phyloP scores from a whole-genome alignment of 768 basidiomycete genomes.

The Hortiboletus campestris region DNA sequence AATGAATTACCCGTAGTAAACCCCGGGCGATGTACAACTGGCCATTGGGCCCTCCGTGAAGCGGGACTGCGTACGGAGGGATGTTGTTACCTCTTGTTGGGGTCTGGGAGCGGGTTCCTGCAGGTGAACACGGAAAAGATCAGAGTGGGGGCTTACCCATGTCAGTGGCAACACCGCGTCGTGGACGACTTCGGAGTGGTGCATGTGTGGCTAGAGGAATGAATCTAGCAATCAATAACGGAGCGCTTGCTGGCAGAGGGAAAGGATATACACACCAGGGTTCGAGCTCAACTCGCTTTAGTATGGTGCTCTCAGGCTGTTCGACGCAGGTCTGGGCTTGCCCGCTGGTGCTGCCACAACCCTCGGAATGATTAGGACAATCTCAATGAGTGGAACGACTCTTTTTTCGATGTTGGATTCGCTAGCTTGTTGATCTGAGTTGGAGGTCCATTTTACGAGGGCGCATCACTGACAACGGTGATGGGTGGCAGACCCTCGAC shows the following conservation, averaged over 20 bases:
- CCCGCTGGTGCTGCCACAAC: background rate
- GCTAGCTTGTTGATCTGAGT: background rate
- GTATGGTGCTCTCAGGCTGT: background rate
- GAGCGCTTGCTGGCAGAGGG: background rate
- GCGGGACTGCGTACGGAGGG: conserved; percentile 20
- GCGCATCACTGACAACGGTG: too few species aligned
- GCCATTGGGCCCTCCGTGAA: background rate
- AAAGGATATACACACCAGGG: background rate
- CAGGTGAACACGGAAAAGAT: background rate
- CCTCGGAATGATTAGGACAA: conserved; percentile 3
- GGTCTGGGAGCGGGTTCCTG: background rate
- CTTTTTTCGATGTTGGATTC: background rate
- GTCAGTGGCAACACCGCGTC: conserved; percentile 6
- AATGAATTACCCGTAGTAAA: conserved; percentile 10
- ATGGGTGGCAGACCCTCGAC: background rate
- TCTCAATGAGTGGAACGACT: background rate
- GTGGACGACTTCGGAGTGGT: background rate
- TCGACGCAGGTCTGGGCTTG: background rate
- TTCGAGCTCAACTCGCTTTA: background rate
- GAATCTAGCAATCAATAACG: too few species aligned
- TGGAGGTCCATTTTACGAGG: background rate
- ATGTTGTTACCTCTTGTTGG: conserved; percentile 18
- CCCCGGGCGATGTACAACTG: conserved; percentile 22
- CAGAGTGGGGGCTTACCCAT: conserved; percentile 13
- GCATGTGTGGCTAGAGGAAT: background rate